Conservation (phyloP, 2,329 filamentous ascomycete species). For the Tolypocladium ophioglossoides region DNA sequence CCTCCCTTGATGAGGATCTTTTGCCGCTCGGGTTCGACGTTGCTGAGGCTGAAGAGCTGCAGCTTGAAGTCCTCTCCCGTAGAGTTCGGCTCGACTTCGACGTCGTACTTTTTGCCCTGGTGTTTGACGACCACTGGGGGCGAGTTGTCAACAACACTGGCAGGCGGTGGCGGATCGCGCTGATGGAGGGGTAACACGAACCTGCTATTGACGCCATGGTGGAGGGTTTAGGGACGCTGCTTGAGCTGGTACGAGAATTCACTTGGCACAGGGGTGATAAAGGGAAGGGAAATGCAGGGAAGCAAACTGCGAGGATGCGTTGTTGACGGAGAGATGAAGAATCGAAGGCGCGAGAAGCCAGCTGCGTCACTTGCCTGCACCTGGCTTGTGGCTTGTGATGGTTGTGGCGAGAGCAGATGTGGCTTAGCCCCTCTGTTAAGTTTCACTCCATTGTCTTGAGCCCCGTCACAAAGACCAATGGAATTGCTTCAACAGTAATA, state of each 20-base stretch:
- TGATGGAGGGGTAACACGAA: conserved; percentile 21
- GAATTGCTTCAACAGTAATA: not conserved
- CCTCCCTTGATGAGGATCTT: conserved; percentile 92
- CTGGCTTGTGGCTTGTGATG: not conserved
- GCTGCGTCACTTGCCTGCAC: not conserved
- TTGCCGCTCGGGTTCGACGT: conserved; percentile 91
- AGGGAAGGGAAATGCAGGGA: not conserved
- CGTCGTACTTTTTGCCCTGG: conserved; percentile 86
- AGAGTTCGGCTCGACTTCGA: conserved; percentile 77
- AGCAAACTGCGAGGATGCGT: not conserved
- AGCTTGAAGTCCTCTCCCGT: conserved; percentile 92
- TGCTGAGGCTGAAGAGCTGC: conserved; percentile 89
- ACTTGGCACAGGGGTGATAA: not conserved
- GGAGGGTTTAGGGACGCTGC: not conserved
- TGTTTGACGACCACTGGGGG: conserved; percentile 79
- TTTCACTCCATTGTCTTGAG: not conserved
- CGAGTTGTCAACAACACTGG: conserved; percentile 8
- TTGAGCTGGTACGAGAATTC: not conserved
- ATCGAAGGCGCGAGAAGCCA: not conserved
- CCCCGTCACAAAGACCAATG: not conserved
- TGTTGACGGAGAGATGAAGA: not conserved
- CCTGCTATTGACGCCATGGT: conserved; percentile 46
- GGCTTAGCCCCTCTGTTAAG: not conserved
- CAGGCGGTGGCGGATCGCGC: not conserved
- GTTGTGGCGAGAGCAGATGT: not conserved